Conservation (phyloP, 176 grass and related monocot species). For the Coix lacrymajobi region DNA sequence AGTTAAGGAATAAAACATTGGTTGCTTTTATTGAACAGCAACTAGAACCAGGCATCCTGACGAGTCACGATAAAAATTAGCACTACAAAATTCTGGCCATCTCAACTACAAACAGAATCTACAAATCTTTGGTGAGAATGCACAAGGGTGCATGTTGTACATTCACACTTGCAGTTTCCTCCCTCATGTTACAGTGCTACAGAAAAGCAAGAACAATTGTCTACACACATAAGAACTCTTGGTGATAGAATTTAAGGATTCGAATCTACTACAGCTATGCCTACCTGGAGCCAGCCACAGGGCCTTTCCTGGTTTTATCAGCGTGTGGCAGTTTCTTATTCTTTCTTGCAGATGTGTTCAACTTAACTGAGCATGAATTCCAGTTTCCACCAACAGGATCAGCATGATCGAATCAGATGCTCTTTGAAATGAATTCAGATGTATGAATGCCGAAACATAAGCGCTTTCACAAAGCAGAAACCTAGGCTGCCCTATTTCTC, state of each 20-base stretch:
- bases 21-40: constrained; percentile 13
- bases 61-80: not conserved
- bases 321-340: not conserved
- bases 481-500: not conserved
- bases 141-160: not conserved
- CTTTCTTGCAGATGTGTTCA: not conserved
- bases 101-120: constrained; percentile 18
- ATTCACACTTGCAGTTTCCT: not conserved
- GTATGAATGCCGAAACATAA: not conserved
- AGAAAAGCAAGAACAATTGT: not conserved
- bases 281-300: not conserved
- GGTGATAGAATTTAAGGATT: constrained; percentile 8
- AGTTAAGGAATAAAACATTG: not conserved
- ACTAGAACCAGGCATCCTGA: not conserved
- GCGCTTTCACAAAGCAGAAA: constrained; percentile 8
- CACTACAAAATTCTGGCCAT: constrained; percentile 31
- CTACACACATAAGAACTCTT: not conserved
- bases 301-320: not conserved
- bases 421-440: not conserved
- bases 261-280: not conserved
- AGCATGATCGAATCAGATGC: not conserved
- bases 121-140: not conserved
- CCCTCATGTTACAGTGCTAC: not conserved
- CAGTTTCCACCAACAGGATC: not conserved
- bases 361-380: not conserved